Evolutionary conservation across 73 alveolate species (phyloP), one percentile per base, ranked within the genome.

Genomic region (Paramecium primaurelia): DNA sequence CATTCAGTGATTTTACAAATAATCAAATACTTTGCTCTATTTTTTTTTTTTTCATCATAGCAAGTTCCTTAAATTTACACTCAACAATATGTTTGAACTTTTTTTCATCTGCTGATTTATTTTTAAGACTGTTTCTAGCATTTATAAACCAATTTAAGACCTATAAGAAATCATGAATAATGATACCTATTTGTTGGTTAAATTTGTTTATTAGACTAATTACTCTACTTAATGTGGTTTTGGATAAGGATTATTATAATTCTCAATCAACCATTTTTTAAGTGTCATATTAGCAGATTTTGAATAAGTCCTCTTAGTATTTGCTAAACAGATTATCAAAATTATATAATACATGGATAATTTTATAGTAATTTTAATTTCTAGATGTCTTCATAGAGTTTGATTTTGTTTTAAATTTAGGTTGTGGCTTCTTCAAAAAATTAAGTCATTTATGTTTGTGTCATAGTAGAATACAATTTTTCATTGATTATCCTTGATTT

Each of bases 401-500:
- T 75, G 18, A 75, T 75, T 42, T 75, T 75, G 60, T 75, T 75
- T 38, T 75, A 42, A 36, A 75, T 38, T 42, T 75, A 20, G n/a
- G 60, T 75, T 3, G 88, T n/a, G 88, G 88, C 88, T 10, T 75
- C 88, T 36, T 75, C 88, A 8, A 75, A 75, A 75, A 75, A 75
- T 75, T 75, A 22, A 6, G 58, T 38, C 28, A 75, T 36, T 75
- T 75, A 18, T 22, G 68, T 30, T 30, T 75, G 32, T 4, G 88
- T 75, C 58, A 75, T 30, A 34, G 60, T 30, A 42, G 22, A 22
- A 36, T 75, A 75, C 20, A 75, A 25, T 75, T 75, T 75, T 11
- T 75, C 38, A 42, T 75, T 42, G 14, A 75, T 75, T 42, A 75
- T 42, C 28, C 59, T 30, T 42, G 58, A 36, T 75, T 42, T 75